Conservation (phyloP, 768 basidiomycete species). For the Lactarius hengduanensis region DNA sequence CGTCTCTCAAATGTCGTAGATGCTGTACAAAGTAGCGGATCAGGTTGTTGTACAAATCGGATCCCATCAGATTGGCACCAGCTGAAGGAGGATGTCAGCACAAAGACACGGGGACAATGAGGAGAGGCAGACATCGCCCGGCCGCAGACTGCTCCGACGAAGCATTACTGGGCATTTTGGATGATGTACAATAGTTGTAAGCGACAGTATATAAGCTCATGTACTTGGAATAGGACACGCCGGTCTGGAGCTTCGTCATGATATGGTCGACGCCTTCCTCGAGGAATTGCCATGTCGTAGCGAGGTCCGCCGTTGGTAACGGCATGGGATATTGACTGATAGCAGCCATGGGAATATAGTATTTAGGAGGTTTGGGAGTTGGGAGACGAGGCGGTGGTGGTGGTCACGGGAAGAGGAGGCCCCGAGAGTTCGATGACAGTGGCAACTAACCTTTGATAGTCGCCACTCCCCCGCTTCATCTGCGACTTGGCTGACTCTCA, state of each 20-base stretch:
- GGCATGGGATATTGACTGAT: constrained; percentile 47
- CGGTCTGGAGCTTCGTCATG: constrained; percentile 87
- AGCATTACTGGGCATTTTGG: constrained; percentile 61
- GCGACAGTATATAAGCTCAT: constrained; percentile 89
- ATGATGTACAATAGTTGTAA: constrained; percentile 97
- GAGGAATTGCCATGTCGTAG: constrained; percentile 85
- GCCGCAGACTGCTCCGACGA: constrained; percentile 40
- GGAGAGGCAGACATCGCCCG: constrained; percentile 54
- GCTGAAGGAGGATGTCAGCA: constrained; percentile 42
- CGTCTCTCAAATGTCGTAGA: constrained; percentile 63
- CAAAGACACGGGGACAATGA: background rate
- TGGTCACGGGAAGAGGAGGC: constrained; percentile 20
- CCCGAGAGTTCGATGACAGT: background rate
- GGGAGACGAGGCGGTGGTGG: constrained; percentile 14
- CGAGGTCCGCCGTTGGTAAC: constrained; percentile 62
- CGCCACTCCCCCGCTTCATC: background rate
- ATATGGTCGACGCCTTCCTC: constrained; percentile 89
- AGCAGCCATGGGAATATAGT: constrained; percentile 16
- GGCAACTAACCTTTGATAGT: background rate
- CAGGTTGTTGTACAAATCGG: constrained; percentile 94
- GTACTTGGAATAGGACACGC: constrained; percentile 87
- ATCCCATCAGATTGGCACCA: constrained; percentile 95
- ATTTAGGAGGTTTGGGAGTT: constrained; percentile 2
- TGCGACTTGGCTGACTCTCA: background rate
- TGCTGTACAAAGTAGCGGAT: constrained; percentile 87